Conservation (phyloP, 345 rosid genomes). For the Cardamine chenopodiifolia region DNA sequence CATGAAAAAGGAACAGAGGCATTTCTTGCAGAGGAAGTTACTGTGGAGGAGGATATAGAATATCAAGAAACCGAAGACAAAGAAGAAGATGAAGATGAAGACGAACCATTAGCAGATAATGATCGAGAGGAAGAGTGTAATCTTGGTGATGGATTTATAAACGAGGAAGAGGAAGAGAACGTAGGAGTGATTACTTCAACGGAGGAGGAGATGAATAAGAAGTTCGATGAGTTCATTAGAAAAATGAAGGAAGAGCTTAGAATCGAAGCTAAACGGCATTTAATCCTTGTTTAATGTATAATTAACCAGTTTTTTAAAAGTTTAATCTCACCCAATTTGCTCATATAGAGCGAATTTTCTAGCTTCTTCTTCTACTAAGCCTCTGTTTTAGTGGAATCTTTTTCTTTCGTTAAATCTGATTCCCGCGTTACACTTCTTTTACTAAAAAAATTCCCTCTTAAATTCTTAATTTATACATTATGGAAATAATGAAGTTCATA, state of each 20-base stretch:
- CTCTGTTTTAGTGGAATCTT: not conserved
- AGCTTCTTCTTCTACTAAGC: not conserved
- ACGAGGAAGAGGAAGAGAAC: conserved; percentile 37
- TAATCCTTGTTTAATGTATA: conserved; percentile 50
- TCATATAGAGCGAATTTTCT: conserved; percentile 18
- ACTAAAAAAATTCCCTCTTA: too few relatives aligned
- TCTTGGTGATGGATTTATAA: not conserved
- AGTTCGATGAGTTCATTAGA: conserved; percentile 85
- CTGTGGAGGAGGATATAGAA: conserved; percentile 2
- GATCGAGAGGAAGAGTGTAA: conserved; percentile 32
- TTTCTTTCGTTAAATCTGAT: not conserved
- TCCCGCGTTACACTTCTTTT: not conserved
- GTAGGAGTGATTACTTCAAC: conserved; percentile 44
- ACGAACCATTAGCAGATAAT: conserved; percentile 8
- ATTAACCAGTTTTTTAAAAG: conserved; percentile 4
- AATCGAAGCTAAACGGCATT: conserved; percentile 61
- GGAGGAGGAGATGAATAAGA: conserved; percentile 75
- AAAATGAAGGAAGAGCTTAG: conserved; percentile 77
- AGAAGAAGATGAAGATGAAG: conserved; percentile 31
- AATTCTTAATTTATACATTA: not conserved
- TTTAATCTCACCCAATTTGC: not conserved
- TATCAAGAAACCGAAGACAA: conserved; percentile 32
- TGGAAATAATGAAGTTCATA: not conserved
- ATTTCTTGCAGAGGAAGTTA: conserved; percentile 39
- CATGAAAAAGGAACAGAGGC: conserved; percentile 23